Evolutionary conservation across 192 early-diverging fungal species (phyloP), one percentile per base, ranked within the genome.

Genomic region (Cetraspora pellucida): DNA sequence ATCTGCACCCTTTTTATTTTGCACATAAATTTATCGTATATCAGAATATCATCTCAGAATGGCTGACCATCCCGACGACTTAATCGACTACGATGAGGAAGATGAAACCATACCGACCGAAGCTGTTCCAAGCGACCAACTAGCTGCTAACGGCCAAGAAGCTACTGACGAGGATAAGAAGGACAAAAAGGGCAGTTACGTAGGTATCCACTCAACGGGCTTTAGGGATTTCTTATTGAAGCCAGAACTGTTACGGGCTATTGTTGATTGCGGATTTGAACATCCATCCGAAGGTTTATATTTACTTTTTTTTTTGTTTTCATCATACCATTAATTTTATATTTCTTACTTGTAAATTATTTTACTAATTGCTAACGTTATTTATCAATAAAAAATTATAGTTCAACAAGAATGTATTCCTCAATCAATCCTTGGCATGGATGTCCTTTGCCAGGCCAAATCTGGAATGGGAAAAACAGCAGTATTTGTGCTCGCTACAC

Each of bases 361-460:
- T 16, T 7, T 1, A 25, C 27, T 69, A 49, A 14, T 64, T 37
- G 17, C 63, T 10, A 37, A 8, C 28, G 5, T 50, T 59, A 31
- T 21, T 43, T 45, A 14, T 23, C 19, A 55, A 19, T 57, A 57
- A 43, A 30, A 21, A 70, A 59, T 30, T 74, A 63, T 80, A 94
- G 97, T 99, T 31, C 97, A 99, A 86, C 97, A 99, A 82, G 95
- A 97, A 84, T 96, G 95, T 80, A 97, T 99, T 78, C 96, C 97
- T 54, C 96, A 97, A 76, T 94, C 97, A 47, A 95, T 98, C 77
- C 85, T 98, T 71, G 95, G 95, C 74, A 96, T 93, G 88, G 97
- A 99, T 85, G 95, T 98, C 43, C 87, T 99, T 57, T 97, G 95
- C 85, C 97, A 99, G 85, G 97, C 97, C 79, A 99, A 99, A 84